Base-by-base conservation (phyloP, 1,284 basidiomycete genomes). In the Ceratorhiza oryzae-sativae region DNA sequence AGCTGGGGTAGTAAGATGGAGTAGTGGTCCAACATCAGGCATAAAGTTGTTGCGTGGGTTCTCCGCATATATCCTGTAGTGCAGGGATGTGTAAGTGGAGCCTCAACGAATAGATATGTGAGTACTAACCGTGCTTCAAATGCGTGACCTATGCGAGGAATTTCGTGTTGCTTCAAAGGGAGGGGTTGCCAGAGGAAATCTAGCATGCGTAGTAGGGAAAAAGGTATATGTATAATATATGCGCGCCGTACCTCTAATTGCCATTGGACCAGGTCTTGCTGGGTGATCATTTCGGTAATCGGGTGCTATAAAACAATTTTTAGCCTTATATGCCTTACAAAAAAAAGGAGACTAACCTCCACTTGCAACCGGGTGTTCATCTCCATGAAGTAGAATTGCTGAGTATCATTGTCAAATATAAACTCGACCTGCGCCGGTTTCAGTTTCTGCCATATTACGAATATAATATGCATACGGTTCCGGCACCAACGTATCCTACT, bases 281-380 rank as follows among this genome's bases (percentile, higher is more conserved):
- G 93, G 0, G 93, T 95, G 56, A 97, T 89, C 93, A 95, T 95
- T 80, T 97, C 95, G 0, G 95, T 96, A 20, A 98, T 93, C 8
- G 95, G 94, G 79, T 98, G 96, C 78, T 84, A 76, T 13, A n/a
- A 15, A 15, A 12, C 49, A 46, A 27, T 20, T 34, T 48, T n/a
- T 62, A 58, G 27, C 32, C 56, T 34, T 61, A 67, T 27, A 55
- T 10, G 2, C 27, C n/a, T 9, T 42, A 25, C 9, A 27, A 34
- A 65, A 32, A 39, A 20, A 10, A 53, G 46, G 34, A 5, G 13
- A 74, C 78, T 75, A 68, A 82, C 81, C 75, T 96, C 94, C 46
- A 96, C 95, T 81, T 97, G 95, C 36, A 98, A 80, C 45, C 74
- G 45, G 34, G 74, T 75, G 55, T 75, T 75, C 93, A 93, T 97